These are phyloP conservation scores for Kodamaea derodonti DNA, from an alignment of 1,139 yeast genomes.

Conservation along the genomic window DNA sequence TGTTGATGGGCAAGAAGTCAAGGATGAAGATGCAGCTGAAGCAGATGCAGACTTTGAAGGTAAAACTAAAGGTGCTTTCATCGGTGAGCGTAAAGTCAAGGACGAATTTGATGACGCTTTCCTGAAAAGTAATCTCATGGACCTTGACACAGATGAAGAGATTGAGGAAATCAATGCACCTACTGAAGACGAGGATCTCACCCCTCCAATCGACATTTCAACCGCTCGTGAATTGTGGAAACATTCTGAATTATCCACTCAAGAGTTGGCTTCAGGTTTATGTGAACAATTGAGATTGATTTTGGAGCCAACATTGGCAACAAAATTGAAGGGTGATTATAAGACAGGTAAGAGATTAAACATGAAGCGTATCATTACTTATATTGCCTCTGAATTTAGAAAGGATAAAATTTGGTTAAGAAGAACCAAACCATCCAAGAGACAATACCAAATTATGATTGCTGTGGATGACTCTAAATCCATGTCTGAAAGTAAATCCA, in stretches of 20 bases:
- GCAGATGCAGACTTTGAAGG: conserved; percentile 49
- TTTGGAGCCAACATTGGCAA: conserved; percentile 91
- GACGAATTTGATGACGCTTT: conserved; percentile 21
- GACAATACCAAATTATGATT: conserved; percentile 96
- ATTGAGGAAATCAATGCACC: conserved; percentile 28
- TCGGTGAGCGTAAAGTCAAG: conserved; percentile 43
- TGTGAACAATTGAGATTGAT: conserved; percentile 92
- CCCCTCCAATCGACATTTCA: conserved; percentile 52
- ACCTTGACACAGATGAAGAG: conserved; percentile 25
- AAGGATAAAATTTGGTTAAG: conserved; percentile 98
- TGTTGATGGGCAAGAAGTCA: conserved; percentile 16
- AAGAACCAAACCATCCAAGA: conserved; percentile 94
- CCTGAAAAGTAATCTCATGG: conserved; percentile 21
- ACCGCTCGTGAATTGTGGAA: conserved; percentile 81
- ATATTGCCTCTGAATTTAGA: conserved; percentile 95
- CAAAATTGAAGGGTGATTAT: conserved; percentile 91
- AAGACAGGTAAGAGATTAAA: conserved; percentile 95
- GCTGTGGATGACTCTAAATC: conserved; percentile 97
- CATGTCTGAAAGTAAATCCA: conserved; percentile 91
- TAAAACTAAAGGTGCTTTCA: conserved; percentile 49
- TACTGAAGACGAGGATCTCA: conserved; percentile 16
- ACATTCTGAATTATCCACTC: conserved; percentile 75
- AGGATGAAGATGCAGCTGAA: conserved; percentile 19
- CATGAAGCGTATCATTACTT: conserved; percentile 96
- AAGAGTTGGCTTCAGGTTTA: conserved; percentile 79